Conservation (phyloP, 75 land plant species). For the Pinus tabuliformis region DNA sequence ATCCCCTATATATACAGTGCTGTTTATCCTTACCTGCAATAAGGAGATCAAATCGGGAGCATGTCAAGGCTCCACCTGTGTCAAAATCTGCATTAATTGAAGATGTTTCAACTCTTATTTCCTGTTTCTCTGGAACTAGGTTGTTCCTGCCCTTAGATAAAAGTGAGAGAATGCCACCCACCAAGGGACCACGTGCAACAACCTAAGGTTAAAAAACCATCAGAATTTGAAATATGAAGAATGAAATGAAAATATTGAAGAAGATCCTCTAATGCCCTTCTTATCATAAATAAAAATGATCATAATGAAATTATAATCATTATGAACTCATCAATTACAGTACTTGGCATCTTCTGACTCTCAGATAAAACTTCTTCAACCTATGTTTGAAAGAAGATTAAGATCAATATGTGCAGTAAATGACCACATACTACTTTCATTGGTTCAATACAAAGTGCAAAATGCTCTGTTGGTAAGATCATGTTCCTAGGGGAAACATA, state of each 20-base stretch:
- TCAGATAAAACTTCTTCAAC: background rate
- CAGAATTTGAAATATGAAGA: background rate
- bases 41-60: conserved; percentile 33
- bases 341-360: background rate
- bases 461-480: conserved; percentile 29
- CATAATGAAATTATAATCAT: background rate
- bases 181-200: conserved; percentile 35
- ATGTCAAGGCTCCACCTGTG: conserved; percentile 20
- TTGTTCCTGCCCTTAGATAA: conserved; percentile 21
- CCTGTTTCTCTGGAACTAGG: conserved; percentile 11
- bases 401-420: background rate
- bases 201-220: conserved; percentile 16
- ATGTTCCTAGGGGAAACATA: conserved; percentile 26
- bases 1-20: too few relatives aligned
- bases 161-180: conserved; percentile 30
- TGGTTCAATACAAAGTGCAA: conserved; percentile 24
- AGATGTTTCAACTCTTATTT: conserved; percentile 28
- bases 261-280: too few relatives aligned
- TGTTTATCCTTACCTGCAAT: conserved; percentile 26
- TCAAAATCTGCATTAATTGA: conserved; percentile 22
- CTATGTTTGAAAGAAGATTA: background rate
- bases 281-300: background rate
- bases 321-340: background rate
- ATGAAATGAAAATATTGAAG: background rate
- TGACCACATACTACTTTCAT: conserved; percentile 31